Percentiles rank a stretch among this genome's conserved stretches.
phyloP scores from a whole-genome alignment of 2,329 filamentous ascomycete species.

The Penicillium sp. region DNA sequence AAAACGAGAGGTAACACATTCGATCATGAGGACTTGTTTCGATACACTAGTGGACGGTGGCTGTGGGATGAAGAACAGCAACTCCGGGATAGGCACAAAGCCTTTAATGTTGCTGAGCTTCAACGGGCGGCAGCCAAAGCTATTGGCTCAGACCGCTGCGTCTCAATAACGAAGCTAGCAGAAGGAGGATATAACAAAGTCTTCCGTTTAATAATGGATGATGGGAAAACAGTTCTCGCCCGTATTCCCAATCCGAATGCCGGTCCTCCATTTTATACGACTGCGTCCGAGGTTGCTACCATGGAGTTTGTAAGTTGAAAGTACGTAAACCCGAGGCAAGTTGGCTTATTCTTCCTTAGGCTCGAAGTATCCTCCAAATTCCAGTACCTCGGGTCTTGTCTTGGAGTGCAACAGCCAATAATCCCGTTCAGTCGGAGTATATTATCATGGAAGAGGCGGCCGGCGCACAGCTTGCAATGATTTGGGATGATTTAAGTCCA shows the following conservation, averaged over 20 bases:
- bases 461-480: not conserved
- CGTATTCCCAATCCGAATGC: conserved; percentile 35
- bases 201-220: conserved; percentile 35
- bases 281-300: conserved; percentile 35
- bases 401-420: not conserved
- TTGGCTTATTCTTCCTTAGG: too few species aligned
- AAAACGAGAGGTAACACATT: too few species aligned
- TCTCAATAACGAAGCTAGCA: conserved; percentile 45
- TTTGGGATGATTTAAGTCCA: not conserved
- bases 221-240: conserved; percentile 29
- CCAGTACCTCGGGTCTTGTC: not conserved
- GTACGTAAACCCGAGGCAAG: too few species aligned
- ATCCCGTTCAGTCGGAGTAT: not conserved
- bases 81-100: conserved; percentile 39
- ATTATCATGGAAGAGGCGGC: not conserved
- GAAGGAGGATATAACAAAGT: conserved; percentile 49
- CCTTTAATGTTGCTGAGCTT: conserved; percentile 46
- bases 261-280: conserved; percentile 30
- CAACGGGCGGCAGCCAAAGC: conserved; percentile 24
- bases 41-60: conserved; percentile 44
- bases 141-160: conserved; percentile 38
- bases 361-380: not conserved
- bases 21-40: conserved; percentile 36
- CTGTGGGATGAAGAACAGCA: conserved; percentile 45
- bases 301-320: conserved; percentile 36